These are phyloP conservation scores for Akanthomyces muscarius DNA, from an alignment of 2,329 filamentous ascomycete species.

Conservation along the genomic window DNA sequence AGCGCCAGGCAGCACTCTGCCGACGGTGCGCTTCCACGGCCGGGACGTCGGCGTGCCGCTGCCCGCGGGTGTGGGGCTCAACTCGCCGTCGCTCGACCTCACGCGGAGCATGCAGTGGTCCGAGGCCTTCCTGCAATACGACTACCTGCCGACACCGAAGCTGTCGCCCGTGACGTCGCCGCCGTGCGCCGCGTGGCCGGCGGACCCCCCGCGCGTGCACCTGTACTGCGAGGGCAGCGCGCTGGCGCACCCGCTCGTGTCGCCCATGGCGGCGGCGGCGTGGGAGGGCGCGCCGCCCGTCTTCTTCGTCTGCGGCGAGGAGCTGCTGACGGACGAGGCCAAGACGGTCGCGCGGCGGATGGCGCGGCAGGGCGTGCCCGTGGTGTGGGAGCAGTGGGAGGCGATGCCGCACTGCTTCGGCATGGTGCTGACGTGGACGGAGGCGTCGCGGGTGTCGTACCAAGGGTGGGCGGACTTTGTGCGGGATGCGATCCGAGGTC, in stretches of 20 bases:
- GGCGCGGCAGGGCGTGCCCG: conserved; percentile 47
- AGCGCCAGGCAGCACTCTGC: background rate
- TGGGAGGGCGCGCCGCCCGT: conserved; percentile 59
- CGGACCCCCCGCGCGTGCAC: conserved; percentile 42
- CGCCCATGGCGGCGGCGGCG: conserved; percentile 46
- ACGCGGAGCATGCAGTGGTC: conserved; percentile 41
- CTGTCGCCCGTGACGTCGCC: conserved; percentile 23
- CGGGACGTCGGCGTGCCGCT: conserved; percentile 50
- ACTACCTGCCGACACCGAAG: conserved; percentile 37
- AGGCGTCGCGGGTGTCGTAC: conserved; percentile 44
- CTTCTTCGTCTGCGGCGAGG: conserved; percentile 60
- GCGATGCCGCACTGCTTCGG: conserved; percentile 70
- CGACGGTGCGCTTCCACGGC: conserved; percentile 54
- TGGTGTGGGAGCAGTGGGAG: conserved; percentile 63
- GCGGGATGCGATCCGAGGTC: conserved; percentile 29
- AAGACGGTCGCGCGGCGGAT: conserved; percentile 51
- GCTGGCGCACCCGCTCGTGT: conserved; percentile 59
- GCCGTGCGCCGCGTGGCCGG: conserved; percentile 49
- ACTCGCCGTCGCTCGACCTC: conserved; percentile 64
- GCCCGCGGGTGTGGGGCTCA: conserved; percentile 55
- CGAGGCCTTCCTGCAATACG: conserved; percentile 3
- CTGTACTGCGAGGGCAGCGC: conserved; percentile 47
- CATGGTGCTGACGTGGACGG: conserved; percentile 43
- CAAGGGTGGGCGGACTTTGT: conserved; percentile 51
- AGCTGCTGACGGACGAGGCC: conserved; percentile 62